These are phyloP conservation scores for Moesziomyces antarcticus DNA, from an alignment of 1,284 basidiomycete species.

Conservation along the genomic window DNA sequence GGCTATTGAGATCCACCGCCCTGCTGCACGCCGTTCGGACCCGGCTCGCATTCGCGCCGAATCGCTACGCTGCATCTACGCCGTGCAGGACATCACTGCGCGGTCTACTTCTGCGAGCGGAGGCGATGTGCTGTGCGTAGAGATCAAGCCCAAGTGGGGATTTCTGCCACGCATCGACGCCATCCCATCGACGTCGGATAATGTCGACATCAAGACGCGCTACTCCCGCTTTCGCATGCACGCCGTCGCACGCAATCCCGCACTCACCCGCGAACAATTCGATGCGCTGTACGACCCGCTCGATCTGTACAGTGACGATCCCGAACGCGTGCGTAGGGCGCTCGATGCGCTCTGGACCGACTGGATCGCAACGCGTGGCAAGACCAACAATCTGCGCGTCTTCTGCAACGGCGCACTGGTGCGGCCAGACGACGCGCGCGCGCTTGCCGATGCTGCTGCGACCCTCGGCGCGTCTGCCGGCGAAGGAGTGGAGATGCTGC, in stretches of 20 bases:
- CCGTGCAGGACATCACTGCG: constrained; percentile 43
- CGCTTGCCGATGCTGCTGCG: constrained; percentile 2
- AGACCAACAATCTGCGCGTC: constrained; percentile 42
- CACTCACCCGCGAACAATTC: constrained; percentile 14
- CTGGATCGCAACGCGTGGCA: constrained; percentile 17
- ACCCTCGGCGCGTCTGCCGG: constrained; percentile 8
- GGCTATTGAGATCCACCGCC: constrained; percentile 32
- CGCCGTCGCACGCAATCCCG: constrained; percentile 7
- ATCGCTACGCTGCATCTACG: constrained; percentile 22
- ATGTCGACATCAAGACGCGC: constrained; percentile 33
- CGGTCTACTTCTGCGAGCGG: neutral
- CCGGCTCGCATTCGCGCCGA: constrained; percentile 33
- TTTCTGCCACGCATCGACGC: constrained; percentile 25
- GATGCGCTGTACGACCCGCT: constrained; percentile 42
- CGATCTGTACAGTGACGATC: constrained; percentile 34
- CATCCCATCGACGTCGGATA: constrained; percentile 25
- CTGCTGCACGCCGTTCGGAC: constrained; percentile 12
- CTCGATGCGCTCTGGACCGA: constrained; percentile 27
- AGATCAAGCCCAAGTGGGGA: constrained; percentile 55
- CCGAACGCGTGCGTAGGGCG: constrained; percentile 17
- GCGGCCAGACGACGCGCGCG: constrained; percentile 3
- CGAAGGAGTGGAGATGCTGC: constrained; percentile 1
- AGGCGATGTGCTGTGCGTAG: constrained; percentile 25
- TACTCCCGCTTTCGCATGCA: constrained; percentile 48
- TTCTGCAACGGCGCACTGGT: constrained; percentile 44